These are phyloP conservation scores for Saccharomycopsis sp. DNA, from an alignment of 805 yeast genomes.

Conservation along the genomic window DNA sequence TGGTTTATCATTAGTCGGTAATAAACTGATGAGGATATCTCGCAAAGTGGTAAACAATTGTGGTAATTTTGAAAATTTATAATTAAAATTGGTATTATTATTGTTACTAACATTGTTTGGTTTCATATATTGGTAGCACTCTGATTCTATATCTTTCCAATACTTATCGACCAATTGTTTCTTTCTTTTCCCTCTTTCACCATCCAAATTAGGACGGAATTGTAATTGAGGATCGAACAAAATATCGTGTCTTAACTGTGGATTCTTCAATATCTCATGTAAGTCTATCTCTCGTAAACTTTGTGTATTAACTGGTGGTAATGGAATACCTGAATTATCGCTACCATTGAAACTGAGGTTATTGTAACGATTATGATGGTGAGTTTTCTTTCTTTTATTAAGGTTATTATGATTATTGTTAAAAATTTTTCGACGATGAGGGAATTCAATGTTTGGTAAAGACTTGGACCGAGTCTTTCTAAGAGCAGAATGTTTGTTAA, in stretches of 20 bases:
- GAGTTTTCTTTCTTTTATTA: constrained; percentile 5
- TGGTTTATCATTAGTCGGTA: constrained; percentile 65
- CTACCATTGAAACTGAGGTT: constrained; percentile 12
- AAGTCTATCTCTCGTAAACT: constrained; percentile 71
- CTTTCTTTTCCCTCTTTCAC: constrained; percentile 80
- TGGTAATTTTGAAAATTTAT: constrained; percentile 40
- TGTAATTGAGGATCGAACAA: constrained; percentile 86
- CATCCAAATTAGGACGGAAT: constrained; percentile 84
- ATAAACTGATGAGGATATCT: constrained; percentile 60
- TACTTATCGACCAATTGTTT: constrained; percentile 66
- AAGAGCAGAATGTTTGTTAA: too few species aligned
- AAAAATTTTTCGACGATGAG: constrained; percentile 13
- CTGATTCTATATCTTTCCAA: constrained; percentile 69
- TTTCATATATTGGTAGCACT: constrained; percentile 38
- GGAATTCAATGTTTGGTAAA: constrained; percentile 12
- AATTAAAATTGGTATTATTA: constrained; percentile 17
- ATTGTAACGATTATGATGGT: constrained; percentile 5
- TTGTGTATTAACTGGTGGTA: constrained; percentile 18
- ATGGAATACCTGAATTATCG: constrained; percentile 5
- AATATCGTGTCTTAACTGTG: constrained; percentile 87
- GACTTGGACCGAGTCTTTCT: constrained; percentile 13
- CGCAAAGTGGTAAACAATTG: constrained; percentile 67
- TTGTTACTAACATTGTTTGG: constrained; percentile 10
- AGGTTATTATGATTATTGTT: neutral
- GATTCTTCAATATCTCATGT: constrained; percentile 81